A percentile compares a stretch with the other conserved stretches of the same genome.
These are phyloP conservation scores for Colletotrichum melonis DNA, from an alignment of 2,329 filamentous ascomycete genomes.

Conservation along the genomic window DNA sequence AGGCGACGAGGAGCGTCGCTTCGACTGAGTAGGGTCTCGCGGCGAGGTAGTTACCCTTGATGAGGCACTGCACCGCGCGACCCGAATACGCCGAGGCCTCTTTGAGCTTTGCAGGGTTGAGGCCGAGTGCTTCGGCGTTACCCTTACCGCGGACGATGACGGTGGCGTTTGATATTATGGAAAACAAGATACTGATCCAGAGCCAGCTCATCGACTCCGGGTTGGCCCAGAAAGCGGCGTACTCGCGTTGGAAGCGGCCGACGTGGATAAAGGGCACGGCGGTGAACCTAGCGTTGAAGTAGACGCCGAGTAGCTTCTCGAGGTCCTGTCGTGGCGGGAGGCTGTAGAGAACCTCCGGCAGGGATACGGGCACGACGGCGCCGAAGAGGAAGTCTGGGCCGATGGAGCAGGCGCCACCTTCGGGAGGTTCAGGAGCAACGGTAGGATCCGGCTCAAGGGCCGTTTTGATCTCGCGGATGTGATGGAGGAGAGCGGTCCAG, in stretches of 20 bases:
- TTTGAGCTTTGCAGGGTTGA: slow-evolving; percentile 37
- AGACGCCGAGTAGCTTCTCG: slow-evolving; percentile 49
- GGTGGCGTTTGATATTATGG: slow-evolving; percentile 55
- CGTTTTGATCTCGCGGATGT: slow-evolving; percentile 54
- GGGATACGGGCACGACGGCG: slow-evolving; percentile 40
- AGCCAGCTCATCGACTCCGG: slow-evolving; percentile 53
- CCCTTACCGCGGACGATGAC: slow-evolving; percentile 48
- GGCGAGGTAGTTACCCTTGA: slow-evolving; percentile 60
- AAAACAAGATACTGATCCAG: slow-evolving; percentile 64
- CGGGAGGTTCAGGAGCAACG: not conserved
- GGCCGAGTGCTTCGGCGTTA: slow-evolving; percentile 38
- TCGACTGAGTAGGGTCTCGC: slow-evolving; percentile 59
- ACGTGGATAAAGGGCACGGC: slow-evolving; percentile 52
- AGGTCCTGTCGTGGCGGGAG: slow-evolving; percentile 50
- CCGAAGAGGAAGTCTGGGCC: slow-evolving; percentile 49
- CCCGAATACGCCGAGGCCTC: slow-evolving; percentile 46
- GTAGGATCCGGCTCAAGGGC: slow-evolving; percentile 41
- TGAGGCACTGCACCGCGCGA: slow-evolving; percentile 58
- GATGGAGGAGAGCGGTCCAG: slow-evolving; percentile 55
- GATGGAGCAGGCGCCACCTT: slow-evolving; percentile 36
- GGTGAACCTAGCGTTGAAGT: slow-evolving; percentile 53
- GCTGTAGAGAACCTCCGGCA: slow-evolving; percentile 45
- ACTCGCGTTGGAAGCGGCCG: slow-evolving; percentile 59
- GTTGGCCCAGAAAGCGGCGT: slow-evolving; percentile 58
- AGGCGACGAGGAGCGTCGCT: slow-evolving; percentile 58